A percentile compares a stretch with the other conserved stretches of the same genome.
phyloP scores from a whole-genome alignment of 2,329 filamentous ascomycete genomes.

The Cytospora schulzeri region DNA sequence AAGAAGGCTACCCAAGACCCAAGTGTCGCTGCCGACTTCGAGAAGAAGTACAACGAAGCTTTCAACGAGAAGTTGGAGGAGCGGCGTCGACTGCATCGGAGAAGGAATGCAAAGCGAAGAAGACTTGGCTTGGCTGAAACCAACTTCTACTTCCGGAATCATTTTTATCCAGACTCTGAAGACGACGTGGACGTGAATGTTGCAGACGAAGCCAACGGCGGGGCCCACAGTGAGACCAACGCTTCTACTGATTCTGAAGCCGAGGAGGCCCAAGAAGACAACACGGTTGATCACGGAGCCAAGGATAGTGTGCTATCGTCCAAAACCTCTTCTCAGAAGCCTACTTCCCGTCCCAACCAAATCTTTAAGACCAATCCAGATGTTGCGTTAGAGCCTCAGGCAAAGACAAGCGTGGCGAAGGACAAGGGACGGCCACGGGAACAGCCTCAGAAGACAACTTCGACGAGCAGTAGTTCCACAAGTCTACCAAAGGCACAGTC shows the following conservation, averaged over 20 bases:
- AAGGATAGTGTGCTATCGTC: neutral
- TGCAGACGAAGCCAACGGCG: neutral
- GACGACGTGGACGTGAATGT: slow-evolving; percentile 5
- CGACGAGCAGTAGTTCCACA: neutral
- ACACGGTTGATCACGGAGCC: slow-evolving; percentile 15
- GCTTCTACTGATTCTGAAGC: slow-evolving; percentile 1
- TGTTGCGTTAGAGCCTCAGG: slow-evolving; percentile 38
- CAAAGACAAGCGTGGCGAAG: neutral
- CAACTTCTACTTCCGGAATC: slow-evolving; percentile 36
- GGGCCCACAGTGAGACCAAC: slow-evolving; percentile 2
- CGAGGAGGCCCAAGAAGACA: slow-evolving; percentile 22
- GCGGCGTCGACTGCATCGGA: slow-evolving; percentile 43
- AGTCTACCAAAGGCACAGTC: neutral
- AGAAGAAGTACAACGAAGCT: slow-evolving; percentile 42
- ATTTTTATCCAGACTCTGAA: slow-evolving; percentile 18
- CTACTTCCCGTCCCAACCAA: neutral
- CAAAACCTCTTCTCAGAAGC: slow-evolving; percentile 1
- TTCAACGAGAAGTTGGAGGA: slow-evolving; percentile 31
- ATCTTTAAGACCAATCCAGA: slow-evolving; percentile 43
- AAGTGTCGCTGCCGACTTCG: slow-evolving; percentile 41
- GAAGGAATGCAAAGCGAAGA: slow-evolving; percentile 48
- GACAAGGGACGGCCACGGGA: neutral
- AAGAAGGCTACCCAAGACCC: slow-evolving; percentile 41
- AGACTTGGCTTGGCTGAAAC: slow-evolving; percentile 40
- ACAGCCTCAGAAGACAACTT: neutral